phyloP scores from a whole-genome alignment of 108 stramenopile genomes.

The Discostella pseudostelligera region DNA sequence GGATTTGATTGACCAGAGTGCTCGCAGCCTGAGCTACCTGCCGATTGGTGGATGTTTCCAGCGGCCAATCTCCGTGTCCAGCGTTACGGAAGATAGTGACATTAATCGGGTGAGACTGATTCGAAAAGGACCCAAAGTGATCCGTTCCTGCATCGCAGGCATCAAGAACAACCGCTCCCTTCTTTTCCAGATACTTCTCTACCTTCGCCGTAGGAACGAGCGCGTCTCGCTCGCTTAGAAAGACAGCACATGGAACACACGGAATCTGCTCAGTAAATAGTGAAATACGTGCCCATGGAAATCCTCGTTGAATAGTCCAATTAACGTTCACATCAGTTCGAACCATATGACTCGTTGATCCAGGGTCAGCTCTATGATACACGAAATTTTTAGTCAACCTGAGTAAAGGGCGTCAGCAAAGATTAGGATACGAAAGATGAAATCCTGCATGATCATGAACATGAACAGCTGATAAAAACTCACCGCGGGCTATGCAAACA shows the following conservation, averaged over 20 bases:
- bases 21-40: slow-evolving; percentile 39
- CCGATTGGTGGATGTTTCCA: slow-evolving; percentile 20
- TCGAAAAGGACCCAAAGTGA: slow-evolving; percentile 43
- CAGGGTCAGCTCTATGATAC: slow-evolving; percentile 76
- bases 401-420: not conserved
- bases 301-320: slow-evolving; percentile 83
- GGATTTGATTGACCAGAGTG: slow-evolving; percentile 30
- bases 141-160: slow-evolving; percentile 34
- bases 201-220: slow-evolving; percentile 75
- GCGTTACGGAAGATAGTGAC: slow-evolving; percentile 65
- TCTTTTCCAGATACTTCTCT: slow-evolving; percentile 59
- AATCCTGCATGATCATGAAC: not conserved
- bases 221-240: slow-evolving; percentile 75
- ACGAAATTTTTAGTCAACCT: slow-evolving; percentile 76
- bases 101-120: slow-evolving; percentile 46
- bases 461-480: not conserved
- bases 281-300: slow-evolving; percentile 83
- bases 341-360: slow-evolving; percentile 69
- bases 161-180: slow-evolving; percentile 57
- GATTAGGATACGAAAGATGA: not conserved
- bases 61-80: slow-evolving; percentile 62
- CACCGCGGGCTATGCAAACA: slow-evolving; percentile 69
- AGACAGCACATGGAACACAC: slow-evolving; percentile 65
- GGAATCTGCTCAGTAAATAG: slow-evolving; percentile 77
- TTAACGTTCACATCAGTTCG: slow-evolving; percentile 82